Base-by-base conservation (phyloP, 345 rosid species). In the Excoecaria agallocha region DNA sequence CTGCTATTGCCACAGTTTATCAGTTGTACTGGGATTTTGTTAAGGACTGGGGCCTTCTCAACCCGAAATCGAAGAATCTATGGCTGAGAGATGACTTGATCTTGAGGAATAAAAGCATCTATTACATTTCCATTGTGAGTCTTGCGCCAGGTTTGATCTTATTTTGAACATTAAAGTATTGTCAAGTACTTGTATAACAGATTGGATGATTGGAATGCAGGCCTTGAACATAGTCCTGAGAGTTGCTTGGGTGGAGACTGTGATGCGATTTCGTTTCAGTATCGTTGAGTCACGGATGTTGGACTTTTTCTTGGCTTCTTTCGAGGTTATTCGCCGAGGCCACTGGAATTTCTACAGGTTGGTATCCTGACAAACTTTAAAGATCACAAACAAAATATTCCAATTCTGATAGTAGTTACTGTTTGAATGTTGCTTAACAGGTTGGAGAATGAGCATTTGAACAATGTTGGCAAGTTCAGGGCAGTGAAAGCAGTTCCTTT, bases 341-440 rank as follows among this genome's bases (percentile, higher is more conserved):
- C 99, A 95, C 30, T 93, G 99, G 99, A 95, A 93, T 79, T 95
- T 93, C 62, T 93, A 95, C 87, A 87, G 98, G 98, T 46, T 66
- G 12, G 6, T 55, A 51, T n/a, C 49, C 8, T 7, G 30, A 11
- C 17, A 4, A 69, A 35, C 17, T 48, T 2, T 11, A 24, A 49
- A 68, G 3, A 41, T 17, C 19, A 57, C 2, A 11, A 9, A 57
- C 30, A 30, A 35, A 52, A 6, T n/a, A 4, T 22, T 57, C 25
- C 6, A 19, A 24, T 58, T 22, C 52, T 59, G 15, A 58, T 38
- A 22, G 17, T 65, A 52, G n/a, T 12, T 12, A 15, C 2, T 38
- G 1, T 20, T 20, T 22, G 19, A 15, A 8, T 25, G 39, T 55
- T 61, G 37, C 19, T 19, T 25, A 69, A 69, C 89, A 92, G 97